phyloP scores from a whole-genome alignment of 2,329 filamentous ascomycete genomes.

The Berkeleyomyces rouxiae region DNA sequence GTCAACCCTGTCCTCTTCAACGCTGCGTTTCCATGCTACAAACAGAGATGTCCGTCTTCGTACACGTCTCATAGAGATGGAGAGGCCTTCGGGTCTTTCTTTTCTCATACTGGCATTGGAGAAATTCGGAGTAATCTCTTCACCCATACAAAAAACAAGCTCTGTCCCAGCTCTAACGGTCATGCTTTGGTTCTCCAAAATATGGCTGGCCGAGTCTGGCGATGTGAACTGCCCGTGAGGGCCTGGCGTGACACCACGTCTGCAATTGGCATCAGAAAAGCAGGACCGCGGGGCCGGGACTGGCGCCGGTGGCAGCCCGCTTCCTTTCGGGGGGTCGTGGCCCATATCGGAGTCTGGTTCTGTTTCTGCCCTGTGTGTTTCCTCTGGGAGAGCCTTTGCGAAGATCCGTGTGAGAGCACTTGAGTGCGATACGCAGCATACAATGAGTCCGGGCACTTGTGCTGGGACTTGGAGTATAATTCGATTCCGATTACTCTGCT shows the following conservation, averaged over 20 bases:
- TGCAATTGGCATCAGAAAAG: conserved; percentile 91
- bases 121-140: conserved; percentile 99
- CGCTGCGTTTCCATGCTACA: conserved; percentile 94
- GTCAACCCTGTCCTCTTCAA: conserved; percentile 68
- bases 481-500: conserved; percentile 89
- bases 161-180: conserved; percentile 18
- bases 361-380: conserved; percentile 20
- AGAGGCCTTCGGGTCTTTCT: conserved; percentile 7
- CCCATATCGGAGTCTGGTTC: neutral
- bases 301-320: neutral
- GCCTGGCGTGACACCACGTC: conserved; percentile 66
- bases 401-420: conserved; percentile 69
- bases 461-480: conserved; percentile 36
- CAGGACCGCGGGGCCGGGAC: conserved; percentile 27
- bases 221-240: conserved; percentile 60
- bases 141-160: conserved; percentile 25
- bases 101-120: conserved; percentile 52
- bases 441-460: conserved; percentile 14
- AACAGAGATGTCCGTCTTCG: conserved; percentile 35
- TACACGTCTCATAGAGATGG: conserved; percentile 18
- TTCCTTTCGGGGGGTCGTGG: neutral
- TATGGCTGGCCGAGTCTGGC: neutral
- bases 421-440: conserved; percentile 93
- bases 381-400: conserved; percentile 85
- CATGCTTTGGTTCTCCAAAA: neutral